Evolutionary conservation across 2,329 filamentous ascomycete species (phyloP), one percentile per base, ranked within the genome.

Genomic region (Fusarium bactridioides): DNA sequence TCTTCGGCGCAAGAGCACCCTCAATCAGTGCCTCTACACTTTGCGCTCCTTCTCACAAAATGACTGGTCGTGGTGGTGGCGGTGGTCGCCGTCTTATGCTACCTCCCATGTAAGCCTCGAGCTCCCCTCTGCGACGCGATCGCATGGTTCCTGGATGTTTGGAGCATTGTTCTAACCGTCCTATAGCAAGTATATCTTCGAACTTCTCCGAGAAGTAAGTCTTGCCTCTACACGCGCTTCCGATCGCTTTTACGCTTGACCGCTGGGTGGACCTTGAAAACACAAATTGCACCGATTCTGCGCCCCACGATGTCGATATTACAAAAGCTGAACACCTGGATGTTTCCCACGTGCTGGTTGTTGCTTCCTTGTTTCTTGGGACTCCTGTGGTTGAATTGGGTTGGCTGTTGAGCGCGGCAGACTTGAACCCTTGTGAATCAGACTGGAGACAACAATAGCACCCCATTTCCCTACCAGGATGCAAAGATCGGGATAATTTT

Each of bases 151-250:
- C 21, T 29, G 29, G 40, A 31, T 31, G 13, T 21, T 33, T 40
- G n/a, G 15, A 18, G 16, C 40, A 40, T 47, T 59, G 21, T 48
- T 72, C 77, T 81, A 69, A 82, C 61, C 7, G 15, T 35, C 16
- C 37, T 23, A 21, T 27, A 83, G 82, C 85, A 84, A 85, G 78
- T 83, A 84, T 74, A 84, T 85, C 70, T 85, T 85, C 90, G 97
- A 96, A 87, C 92, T 98, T 43, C 89, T 98, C 15, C 95, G 91
- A 78, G 85, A 83, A 50, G 82, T 83, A 69, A 82, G 82, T 83
- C 35, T 45, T 48, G 9, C 44, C 31, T 47, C 51, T 25, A 40
- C 43, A 37, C 37, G 41, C 45, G 47, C 58, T 29, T 21, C 61
- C 43, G 58, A 53, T 27, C 31, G 23, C 44, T 54, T 40, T 40